phyloP scores from a whole-genome alignment of 176 grass and related monocot genomes.

The bread wheat (Triticum aestivum) region IWGSC_CS_RefSeq_v2.1 NC_057805.1:111324545-111325044 shows the following conservation, averaged over 20 bases:
- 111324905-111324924: constrained; percentile 72
- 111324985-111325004: constrained; percentile 88
- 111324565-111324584: constrained; percentile 18
- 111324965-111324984: constrained; percentile 97
- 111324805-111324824: neutral
- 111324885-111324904: constrained; percentile 2
- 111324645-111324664: constrained; percentile 16
- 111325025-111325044: constrained; percentile 49
- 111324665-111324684: neutral
- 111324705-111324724: neutral
- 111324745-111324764: neutral
- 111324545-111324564: neutral
- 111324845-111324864: neutral
- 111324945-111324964: constrained; percentile 92
- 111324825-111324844: neutral
- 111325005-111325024: constrained; percentile 72
- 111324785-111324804: neutral
- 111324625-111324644: neutral
- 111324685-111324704: neutral
- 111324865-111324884: neutral
- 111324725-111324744: neutral
- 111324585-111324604: constrained; percentile 4
- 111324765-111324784: neutral
- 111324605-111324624: neutral
- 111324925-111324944: constrained; percentile 75